Conservation (phyloP, 257 asterid genomes). For the Solanum raphanifolium region DNA sequence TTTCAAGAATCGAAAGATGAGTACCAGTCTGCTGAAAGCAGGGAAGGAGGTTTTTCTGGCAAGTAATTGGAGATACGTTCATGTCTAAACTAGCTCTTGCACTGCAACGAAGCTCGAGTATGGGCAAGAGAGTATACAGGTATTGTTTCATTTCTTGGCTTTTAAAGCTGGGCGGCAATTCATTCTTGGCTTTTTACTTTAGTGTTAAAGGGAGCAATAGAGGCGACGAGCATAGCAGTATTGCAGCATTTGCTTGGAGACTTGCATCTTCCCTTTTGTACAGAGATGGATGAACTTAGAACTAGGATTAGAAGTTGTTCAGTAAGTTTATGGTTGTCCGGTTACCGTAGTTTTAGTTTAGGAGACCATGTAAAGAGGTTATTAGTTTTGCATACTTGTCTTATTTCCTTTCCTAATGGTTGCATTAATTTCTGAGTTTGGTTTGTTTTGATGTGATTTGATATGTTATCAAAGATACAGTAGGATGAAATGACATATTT, state of each 20-base stretch:
- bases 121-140: not conserved
- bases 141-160: slow-evolving; percentile 23
- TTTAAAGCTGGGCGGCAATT: slow-evolving; percentile 59
- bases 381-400: not conserved
- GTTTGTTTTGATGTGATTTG: not conserved
- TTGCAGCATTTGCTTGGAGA: not conserved
- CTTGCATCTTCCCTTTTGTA: not conserved
- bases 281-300: not conserved
- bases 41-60: slow-evolving; percentile 16
- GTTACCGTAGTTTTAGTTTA: not conserved
- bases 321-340: not conserved
- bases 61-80: slow-evolving; percentile 14
- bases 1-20: slow-evolving; percentile 24
- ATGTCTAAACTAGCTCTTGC: slow-evolving; percentile 15
- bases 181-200: slow-evolving; percentile 73
- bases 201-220: not conserved
- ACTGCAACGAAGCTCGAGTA: slow-evolving; percentile 12
- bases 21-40: slow-evolving; percentile 4
- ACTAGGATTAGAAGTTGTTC: not conserved
- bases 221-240: not conserved
- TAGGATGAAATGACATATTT: not conserved
- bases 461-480: not conserved
- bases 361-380: not conserved
- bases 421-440: not conserved
- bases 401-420: not conserved